Percentiles rank a stretch among this genome's conserved stretches.
These are phyloP conservation scores for Salvia sclarea DNA, from an alignment of 305 asterid genomes.

Conservation along the genomic window DNA sequence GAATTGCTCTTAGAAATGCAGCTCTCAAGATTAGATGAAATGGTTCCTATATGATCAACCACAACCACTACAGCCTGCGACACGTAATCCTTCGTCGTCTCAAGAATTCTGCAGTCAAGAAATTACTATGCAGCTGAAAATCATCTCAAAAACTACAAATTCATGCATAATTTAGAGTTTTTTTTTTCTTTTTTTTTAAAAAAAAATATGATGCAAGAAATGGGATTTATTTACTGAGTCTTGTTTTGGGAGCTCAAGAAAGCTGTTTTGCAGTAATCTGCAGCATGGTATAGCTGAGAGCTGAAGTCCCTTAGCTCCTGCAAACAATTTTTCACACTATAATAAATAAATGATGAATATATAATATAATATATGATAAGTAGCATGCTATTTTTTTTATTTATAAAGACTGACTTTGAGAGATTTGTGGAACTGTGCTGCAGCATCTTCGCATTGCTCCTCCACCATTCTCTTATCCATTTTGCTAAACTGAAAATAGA, in stretches of 20 bases:
- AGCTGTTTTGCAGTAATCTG: slow-evolving; percentile 56
- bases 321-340: slow-evolving; percentile 9
- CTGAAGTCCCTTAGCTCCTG: slow-evolving; percentile 66
- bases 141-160: too few relatives aligned
- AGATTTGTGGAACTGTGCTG: slow-evolving; percentile 46
- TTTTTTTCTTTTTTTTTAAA: background rate
- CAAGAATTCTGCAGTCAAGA: slow-evolving; percentile 29
- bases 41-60: slow-evolving; percentile 69
- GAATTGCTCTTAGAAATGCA: slow-evolving; percentile 37
- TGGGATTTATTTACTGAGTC: slow-evolving; percentile 38
- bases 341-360: background rate
- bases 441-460: slow-evolving; percentile 28
- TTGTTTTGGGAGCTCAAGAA: slow-evolving; percentile 47
- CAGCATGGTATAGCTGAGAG: slow-evolving; percentile 66
- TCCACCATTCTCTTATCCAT: slow-evolving; percentile 36
- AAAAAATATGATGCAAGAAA: too few relatives aligned
- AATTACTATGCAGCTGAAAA: too few relatives aligned
- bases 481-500: slow-evolving; percentile 6
- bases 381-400: background rate
- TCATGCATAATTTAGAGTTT: background rate
- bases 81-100: slow-evolving; percentile 58
- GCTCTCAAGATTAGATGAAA: slow-evolving; percentile 57
- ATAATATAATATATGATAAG: background rate
- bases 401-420: slow-evolving; percentile 45
- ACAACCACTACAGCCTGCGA: slow-evolving; percentile 56